Base-by-base conservation (phyloP, 2,329 filamentous ascomycete species). In the Mariannaea elegans region DNA sequence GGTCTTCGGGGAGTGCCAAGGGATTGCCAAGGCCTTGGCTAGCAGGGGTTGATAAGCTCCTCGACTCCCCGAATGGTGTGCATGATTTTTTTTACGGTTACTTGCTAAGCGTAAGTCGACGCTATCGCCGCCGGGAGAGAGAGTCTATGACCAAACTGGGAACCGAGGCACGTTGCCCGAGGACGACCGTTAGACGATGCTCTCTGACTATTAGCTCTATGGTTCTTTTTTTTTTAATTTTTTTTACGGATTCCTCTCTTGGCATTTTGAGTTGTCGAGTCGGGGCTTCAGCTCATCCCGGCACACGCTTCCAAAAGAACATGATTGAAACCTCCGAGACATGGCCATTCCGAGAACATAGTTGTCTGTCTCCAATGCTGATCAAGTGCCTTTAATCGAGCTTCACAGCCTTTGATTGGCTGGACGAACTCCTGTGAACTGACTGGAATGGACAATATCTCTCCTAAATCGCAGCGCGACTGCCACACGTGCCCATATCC, bases 91-190 rank as follows among this genome's bases (percentile, higher is more conserved):
- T 44, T 24, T 44, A 44, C 39, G 39, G 19, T 44, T 44, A 44
- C 10, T 14, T 24, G 12, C 19, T 24, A 27, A 44, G 19, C 39
- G 8, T 44, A 44, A 44, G 21, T n/a, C 12, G 19, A 44, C n/a
- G n/a, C n/a, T n/a, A n/a, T n/a, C n/a, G n/a, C n/a, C n/a, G n/a
- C n/a, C n/a, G n/a, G n/a, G n/a, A n/a, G n/a, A n/a, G n/a, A n/a
- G n/a, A n/a, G n/a, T n/a, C n/a, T n/a, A n/a, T n/a, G n/a, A n/a
- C n/a, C n/a, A n/a, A n/a, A 54, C 29, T 54, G 42, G 51, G 51
- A 47, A 55, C 51, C 51, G 42, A 47, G 14, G 32, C 39, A 24
- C 21, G 16, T 19, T 21, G 50, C 31, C 32, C 31, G 27, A 42
- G 36, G 34, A 18, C 3, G 14, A n/a, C 8, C 32, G 9, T 9